Evolutionary conservation across 208 protist species (phyloP).

Genomic region (Acanthamoeba healyi): DNA sequence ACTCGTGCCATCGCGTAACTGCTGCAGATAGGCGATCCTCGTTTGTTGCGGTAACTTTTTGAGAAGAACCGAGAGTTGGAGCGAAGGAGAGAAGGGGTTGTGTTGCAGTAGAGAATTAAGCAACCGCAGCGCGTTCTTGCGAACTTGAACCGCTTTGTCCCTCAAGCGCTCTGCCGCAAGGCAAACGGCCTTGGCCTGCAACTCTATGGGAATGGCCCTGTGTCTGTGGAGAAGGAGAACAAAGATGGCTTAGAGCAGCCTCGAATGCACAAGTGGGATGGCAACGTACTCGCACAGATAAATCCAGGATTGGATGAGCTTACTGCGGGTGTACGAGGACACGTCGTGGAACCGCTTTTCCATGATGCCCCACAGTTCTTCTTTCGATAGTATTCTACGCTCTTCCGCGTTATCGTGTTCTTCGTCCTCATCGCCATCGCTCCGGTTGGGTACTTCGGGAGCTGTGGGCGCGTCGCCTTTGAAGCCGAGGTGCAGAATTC

Average conservation of each 20-base stretch:
- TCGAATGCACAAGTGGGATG: not conserved
- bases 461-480: not conserved
- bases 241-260: not conserved
- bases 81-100: slow-evolving; percentile 75
- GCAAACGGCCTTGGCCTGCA: not conserved
- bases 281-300: slow-evolving; percentile 75
- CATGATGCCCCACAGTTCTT: slow-evolving; percentile 72
- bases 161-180: slow-evolving; percentile 69
- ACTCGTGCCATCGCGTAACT: not conserved
- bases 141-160: slow-evolving; percentile 81
- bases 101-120: slow-evolving; percentile 73
- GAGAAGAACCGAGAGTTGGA: slow-evolving; percentile 14
- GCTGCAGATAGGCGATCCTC: not conserved
- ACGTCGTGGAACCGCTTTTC: slow-evolving; percentile 78
- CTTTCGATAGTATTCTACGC: not conserved
- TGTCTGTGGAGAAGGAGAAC: not conserved
- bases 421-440: not conserved
- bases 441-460: not conserved
- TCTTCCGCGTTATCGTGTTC: not conserved
- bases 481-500: not conserved
- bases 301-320: slow-evolving; percentile 79
- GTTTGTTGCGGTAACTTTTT: not conserved
- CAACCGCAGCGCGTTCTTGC: slow-evolving; percentile 83
- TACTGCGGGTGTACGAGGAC: slow-evolving; percentile 80
- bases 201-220: slow-evolving; percentile 40